Percentiles rank a stretch among this genome's conserved stretches.
phyloP scores from a whole-genome alignment of 1,139 yeast species.

The Saccharomyces hybrid region DNA sequence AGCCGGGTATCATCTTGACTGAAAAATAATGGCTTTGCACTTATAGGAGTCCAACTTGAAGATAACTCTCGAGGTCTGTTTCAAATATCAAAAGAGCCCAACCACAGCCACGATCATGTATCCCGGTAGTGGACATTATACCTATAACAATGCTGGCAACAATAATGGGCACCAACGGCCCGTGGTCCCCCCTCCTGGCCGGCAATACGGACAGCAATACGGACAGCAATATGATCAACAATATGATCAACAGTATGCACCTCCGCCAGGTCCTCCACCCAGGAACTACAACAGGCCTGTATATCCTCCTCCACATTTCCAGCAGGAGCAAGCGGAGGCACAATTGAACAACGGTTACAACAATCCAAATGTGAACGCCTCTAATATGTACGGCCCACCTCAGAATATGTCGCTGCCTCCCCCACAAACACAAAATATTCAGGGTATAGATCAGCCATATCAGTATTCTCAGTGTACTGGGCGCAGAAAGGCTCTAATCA shows the following conservation, averaged over 20 bases:
- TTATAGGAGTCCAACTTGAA: not conserved
- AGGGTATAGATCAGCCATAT: constrained; percentile 32
- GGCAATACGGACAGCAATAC: constrained; percentile 5
- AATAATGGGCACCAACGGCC: constrained; percentile 16
- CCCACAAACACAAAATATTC: constrained; percentile 18
- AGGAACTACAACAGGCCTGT: constrained; percentile 3
- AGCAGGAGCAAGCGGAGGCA: constrained; percentile 7
- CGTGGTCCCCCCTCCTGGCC: constrained; percentile 19
- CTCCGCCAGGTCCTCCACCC: constrained; percentile 9
- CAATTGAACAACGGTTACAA: constrained; percentile 8
- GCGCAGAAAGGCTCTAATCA: constrained; percentile 66
- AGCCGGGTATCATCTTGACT: not conserved
- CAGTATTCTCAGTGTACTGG: constrained; percentile 77
- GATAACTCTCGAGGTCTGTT: not conserved
- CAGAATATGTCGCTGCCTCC: constrained; percentile 21
- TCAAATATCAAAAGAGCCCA: not conserved
- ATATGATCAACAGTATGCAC: constrained; percentile 5
- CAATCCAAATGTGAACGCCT: constrained; percentile 9
- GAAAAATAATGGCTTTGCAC: not conserved
- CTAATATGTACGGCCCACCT: constrained; percentile 15
- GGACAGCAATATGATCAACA: constrained; percentile 4
- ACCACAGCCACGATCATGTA: constrained; percentile 14
- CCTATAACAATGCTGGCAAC: constrained; percentile 21
- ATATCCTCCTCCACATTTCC: constrained; percentile 10
- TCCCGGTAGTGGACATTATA: constrained; percentile 28